These are phyloP conservation scores for Myxozyma lipomycoides DNA, from an alignment of 805 yeast species.

Conservation along the genomic window DNA sequence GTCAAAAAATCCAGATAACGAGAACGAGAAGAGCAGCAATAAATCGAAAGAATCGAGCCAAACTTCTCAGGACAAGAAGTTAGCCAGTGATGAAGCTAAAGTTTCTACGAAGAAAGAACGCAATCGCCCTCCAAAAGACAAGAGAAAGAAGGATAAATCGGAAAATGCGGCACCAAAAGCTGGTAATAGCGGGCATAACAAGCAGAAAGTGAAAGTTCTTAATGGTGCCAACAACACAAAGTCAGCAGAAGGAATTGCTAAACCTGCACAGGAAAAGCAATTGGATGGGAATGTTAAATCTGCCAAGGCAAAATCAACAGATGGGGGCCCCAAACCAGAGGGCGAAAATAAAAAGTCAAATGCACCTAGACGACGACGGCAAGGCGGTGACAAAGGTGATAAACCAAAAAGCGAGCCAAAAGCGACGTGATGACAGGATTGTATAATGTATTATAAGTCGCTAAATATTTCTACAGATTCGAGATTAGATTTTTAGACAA, in stretches of 20 bases:
- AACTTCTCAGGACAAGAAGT: no score
- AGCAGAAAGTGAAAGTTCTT: no score
- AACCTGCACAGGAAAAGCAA: slow-evolving; percentile 27
- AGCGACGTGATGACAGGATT: no score
- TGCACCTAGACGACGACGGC: background rate
- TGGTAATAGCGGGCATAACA: no score
- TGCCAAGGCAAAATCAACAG: slow-evolving; percentile 24
- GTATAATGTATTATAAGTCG: no score
- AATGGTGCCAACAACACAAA: no score
- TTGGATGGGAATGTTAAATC: no score
- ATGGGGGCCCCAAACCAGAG: slow-evolving; percentile 7
- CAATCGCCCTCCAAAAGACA: background rate
- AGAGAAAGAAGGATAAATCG: no score
- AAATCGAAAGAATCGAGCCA: background rate
- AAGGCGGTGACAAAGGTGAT: background rate
- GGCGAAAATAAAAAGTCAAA: background rate
- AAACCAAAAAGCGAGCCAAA: background rate
- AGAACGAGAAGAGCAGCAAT: slow-evolving; percentile 7
- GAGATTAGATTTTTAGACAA: no score
- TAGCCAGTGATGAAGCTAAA: no score
- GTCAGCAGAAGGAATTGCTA: slow-evolving; percentile 1
- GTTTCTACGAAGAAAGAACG: background rate
- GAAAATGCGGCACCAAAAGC: no score
- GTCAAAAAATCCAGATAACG: slow-evolving; percentile 7
- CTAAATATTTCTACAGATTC: no score